Percentiles rank a stretch among this genome's conserved stretches.
Evolutionary conservation across 768 basidiomycete species (phyloP).

Genomic region (Lentinula sp.): DNA sequence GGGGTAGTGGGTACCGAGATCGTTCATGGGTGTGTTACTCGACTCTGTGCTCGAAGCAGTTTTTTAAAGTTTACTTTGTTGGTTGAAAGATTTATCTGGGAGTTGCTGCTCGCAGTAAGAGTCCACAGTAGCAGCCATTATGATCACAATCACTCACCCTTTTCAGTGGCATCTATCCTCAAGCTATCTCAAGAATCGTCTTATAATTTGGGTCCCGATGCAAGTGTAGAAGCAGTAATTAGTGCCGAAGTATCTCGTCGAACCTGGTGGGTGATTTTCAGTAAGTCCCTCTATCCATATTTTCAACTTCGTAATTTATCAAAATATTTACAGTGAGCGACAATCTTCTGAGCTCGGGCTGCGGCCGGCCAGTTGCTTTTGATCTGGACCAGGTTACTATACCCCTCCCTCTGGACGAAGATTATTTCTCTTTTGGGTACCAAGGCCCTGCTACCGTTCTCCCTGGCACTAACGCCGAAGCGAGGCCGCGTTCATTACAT

Average conservation of each 20-base stretch:
- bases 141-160: not conserved
- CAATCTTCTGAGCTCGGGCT: conserved; percentile 8
- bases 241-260: conserved; percentile 10
- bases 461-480: conserved; percentile 4
- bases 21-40: conserved; percentile 1
- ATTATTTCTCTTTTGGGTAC: conserved; percentile 10
- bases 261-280: conserved; percentile 11
- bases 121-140: not conserved
- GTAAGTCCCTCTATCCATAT: not conserved
- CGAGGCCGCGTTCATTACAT: not conserved
- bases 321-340: conserved; percentile 6
- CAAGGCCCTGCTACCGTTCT: conserved; percentile 7
- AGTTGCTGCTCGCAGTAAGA: conserved; percentile 11
- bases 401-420: conserved; percentile 10
- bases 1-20: conserved; percentile 11
- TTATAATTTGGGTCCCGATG: conserved; percentile 6
- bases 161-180: conserved; percentile 10
- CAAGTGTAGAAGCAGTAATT: conserved; percentile 8
- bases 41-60: no score
- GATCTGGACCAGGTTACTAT: conserved; percentile 8
- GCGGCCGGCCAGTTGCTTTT: conserved; percentile 8
- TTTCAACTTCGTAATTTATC: not conserved
- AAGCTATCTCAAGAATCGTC: conserved; percentile 8
- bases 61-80: not conserved
- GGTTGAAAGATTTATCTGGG: conserved; percentile 7